These are phyloP conservation scores for Botrytis medusae DNA, from an alignment of 2,329 filamentous ascomycete species.

Conservation along the genomic window DNA sequence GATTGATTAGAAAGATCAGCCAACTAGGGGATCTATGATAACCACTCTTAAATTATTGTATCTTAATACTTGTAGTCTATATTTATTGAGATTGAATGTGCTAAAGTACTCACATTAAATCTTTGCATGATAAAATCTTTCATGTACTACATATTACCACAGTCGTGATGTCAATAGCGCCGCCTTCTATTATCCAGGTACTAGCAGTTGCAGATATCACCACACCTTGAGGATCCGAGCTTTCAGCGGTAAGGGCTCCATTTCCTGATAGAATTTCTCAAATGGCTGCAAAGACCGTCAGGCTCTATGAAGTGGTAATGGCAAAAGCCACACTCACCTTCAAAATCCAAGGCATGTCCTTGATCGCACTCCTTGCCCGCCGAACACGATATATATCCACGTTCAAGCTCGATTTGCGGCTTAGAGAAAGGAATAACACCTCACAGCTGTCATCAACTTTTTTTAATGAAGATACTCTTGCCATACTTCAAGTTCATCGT, in stretches of 20 bases:
- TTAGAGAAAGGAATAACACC: neutral
- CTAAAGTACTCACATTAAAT: neutral
- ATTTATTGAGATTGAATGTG: too few relatives aligned
- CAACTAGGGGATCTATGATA: too few relatives aligned
- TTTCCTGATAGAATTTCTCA: neutral
- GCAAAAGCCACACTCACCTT: neutral
- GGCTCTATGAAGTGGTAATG: neutral
- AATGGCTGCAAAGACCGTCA: neutral
- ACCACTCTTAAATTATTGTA: too few relatives aligned
- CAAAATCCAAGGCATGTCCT: neutral
- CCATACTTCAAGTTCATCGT: fast-evolving
- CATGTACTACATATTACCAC: neutral
- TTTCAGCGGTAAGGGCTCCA: neutral
- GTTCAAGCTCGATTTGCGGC: neutral
- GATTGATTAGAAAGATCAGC: too few relatives aligned
- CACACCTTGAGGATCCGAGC: neutral
- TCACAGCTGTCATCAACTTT: neutral
- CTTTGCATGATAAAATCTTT: neutral
- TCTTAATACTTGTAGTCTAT: too few relatives aligned
- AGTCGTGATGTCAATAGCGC: neutral
- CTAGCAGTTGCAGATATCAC: too few relatives aligned
- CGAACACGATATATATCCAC: neutral
- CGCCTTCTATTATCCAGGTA: fast-evolving
- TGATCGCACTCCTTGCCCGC: neutral
- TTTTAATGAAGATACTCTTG: neutral